Evolutionary conservation across 768 basidiomycete genomes (phyloP), one percentile per base, ranked within the genome.

Genomic region (Boletus rex-veris): DNA sequence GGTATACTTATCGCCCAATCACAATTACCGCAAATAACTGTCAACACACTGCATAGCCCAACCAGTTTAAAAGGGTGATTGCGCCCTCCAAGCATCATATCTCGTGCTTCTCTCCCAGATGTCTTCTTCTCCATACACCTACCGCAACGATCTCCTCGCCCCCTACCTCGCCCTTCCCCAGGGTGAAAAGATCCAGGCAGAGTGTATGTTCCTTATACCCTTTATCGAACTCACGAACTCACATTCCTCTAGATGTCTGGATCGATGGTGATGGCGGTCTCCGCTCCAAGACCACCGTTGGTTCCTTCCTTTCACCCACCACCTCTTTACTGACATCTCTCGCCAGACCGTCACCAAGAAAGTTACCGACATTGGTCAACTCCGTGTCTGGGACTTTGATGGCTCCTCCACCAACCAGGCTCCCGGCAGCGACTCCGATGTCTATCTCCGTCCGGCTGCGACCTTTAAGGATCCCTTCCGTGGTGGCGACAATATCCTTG

Each of bases 381-480:
- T 98, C 62, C 93, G 96, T 66, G 84, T 91, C 71, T 99, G 96
- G 96, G 96, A 98, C 79, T 99, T 99, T 69, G 96, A 99, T 71
- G 96, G 96, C 64, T 96, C 93, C 45, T 95, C 92, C 39, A 97
- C 95, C 69, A 92, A 92, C 75, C 97, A 99, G 73, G 97, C 97
- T 18, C 93, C 95, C 15, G 96, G 96, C 36, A 65, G 80, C 68
- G 90, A 99, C 77, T 99, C 97, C 8, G 97, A 98, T 70, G 90
- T 99, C 76, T 96, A 93, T 76, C 94, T 99, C 65, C 91, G 95
- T 62, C 97, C 97, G 45, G 92, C 85, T 53, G 86, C 95, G 64
- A 93, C 94, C 77, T 99, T 97, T 87, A 94, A 90, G 66, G 97
- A 99, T 70, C 97, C 97, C 50, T 99, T 98, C 93, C 93, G 97